These are phyloP conservation scores for Penicillium silybi DNA, from an alignment of 495 filamentous ascomycete genomes.

Conservation along the genomic window DNA sequence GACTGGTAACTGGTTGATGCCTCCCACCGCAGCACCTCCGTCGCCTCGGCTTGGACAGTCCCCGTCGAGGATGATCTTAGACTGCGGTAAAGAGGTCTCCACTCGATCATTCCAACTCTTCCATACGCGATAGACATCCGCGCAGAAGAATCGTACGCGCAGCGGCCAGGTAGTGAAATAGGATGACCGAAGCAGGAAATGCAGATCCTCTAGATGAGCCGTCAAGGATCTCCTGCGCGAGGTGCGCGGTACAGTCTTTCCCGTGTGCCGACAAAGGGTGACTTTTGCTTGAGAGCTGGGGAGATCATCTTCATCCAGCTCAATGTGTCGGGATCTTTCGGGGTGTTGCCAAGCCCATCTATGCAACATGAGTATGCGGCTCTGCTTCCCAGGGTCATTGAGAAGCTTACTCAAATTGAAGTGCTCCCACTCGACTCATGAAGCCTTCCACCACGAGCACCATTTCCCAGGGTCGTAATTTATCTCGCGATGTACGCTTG, in stretches of 20 bases:
- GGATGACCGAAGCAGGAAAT: conserved; percentile 69
- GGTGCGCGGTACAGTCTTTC: conserved; percentile 23
- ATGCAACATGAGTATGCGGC: conserved; percentile 1
- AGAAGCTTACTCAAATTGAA: conserved; percentile 88
- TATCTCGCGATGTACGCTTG: conserved; percentile 58
- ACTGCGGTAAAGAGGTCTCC: conserved; percentile 42
- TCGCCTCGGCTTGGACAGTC: conserved; percentile 16
- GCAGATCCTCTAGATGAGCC: conserved; percentile 67
- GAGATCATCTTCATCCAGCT: conserved; percentile 37
- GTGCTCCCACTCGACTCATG: conserved; percentile 74
- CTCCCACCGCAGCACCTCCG: conserved; percentile 14
- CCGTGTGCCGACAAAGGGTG: conserved; percentile 10
- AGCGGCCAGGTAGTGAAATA: conserved; percentile 84
- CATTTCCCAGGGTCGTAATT: conserved; percentile 92
- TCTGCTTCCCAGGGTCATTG: background rate
- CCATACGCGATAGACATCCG: conserved; percentile 69
- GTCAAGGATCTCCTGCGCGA: conserved; percentile 52
- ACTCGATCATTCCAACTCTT: conserved; percentile 51
- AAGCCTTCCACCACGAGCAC: conserved; percentile 83
- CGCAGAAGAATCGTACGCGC: conserved; percentile 70
- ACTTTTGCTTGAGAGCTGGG: conserved; percentile 16
- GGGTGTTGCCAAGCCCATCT: conserved; percentile 95
- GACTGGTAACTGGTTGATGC: conserved; percentile 56
- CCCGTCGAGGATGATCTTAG: conserved; percentile 55
- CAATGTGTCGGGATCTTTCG: conserved; percentile 68